Evolutionary conservation across 2,329 filamentous ascomycete species (phyloP).

Genomic region (Colletotrichum cereale): DNA sequence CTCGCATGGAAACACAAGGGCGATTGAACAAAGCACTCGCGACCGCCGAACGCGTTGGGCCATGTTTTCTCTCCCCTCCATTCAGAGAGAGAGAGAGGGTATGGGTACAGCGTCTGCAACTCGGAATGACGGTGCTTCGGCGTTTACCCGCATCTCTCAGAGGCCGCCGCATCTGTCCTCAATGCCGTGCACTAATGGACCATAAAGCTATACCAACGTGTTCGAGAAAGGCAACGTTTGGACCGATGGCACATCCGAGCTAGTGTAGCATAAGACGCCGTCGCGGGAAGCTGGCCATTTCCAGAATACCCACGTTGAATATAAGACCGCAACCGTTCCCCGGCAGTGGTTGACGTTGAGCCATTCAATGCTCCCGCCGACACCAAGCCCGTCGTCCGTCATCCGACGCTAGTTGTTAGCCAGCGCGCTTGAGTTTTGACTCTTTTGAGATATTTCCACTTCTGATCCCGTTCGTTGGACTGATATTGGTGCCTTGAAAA

Average conservation of each 20-base stretch:
- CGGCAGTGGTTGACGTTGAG: conserved; percentile 31
- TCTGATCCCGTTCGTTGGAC: conserved; percentile 7
- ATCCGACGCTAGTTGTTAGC: conserved; percentile 18
- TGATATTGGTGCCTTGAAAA: background rate
- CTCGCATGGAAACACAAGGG: conserved; percentile 12
- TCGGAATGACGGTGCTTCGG: background rate
- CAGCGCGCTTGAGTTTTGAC: background rate
- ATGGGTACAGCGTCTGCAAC: background rate
- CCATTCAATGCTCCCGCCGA: conserved; percentile 2
- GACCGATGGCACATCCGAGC: conserved; percentile 16
- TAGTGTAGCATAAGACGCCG: conserved; percentile 8
- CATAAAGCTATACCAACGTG: conserved; percentile 27
- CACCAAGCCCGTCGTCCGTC: conserved; percentile 1
- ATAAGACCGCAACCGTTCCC: conserved; percentile 41
- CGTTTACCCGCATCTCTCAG: background rate
- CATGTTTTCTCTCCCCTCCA: background rate
- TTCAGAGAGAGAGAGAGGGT: background rate
- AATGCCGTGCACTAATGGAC: background rate
- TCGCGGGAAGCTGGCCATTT: conserved; percentile 8
- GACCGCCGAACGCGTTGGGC: background rate
- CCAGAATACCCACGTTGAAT: conserved; percentile 35
- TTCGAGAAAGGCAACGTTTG: conserved; percentile 24
- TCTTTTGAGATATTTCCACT: background rate
- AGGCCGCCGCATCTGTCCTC: conserved; percentile 7
- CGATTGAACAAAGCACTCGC: background rate